Base-by-base conservation (phyloP, 2,329 filamentous ascomycete genomes). In the Beauveria sp. region DNA sequence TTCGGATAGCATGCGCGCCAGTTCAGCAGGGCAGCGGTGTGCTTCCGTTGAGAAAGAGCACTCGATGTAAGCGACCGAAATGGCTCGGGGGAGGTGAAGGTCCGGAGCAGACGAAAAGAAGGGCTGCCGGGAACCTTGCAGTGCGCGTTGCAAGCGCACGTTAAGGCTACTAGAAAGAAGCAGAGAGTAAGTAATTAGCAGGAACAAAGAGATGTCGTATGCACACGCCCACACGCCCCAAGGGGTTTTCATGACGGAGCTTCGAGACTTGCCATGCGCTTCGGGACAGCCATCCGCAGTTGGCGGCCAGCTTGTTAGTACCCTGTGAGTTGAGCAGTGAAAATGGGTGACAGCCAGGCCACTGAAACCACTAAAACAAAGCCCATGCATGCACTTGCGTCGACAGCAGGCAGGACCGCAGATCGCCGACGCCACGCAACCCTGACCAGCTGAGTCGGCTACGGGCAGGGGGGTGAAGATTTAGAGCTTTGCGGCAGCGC, bases 371-470 rank as follows among this genome's bases (percentile, higher is more conserved):
- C 42, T 38, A 57, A 57, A 57, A 47, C 18, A 57, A 38, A 38
- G 54, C 38, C 56, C 24, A 49, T 46, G 46, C 22, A 58, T 38
- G 22, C 34, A 38, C n/a, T 58, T 22, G 34, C 18, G 20, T 34
- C 49, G 58, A 22, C 43, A 28, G 34, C 20, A 61, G 51, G 43
- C 40, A 53, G 53, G 52, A 30, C 49, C 54, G 49, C 60, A 58
- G 60, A 58, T 58, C 53, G 42, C 53, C 54, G 49, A 53, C 60
- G 60, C 60, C 60, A 62, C 54, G 30, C 40, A 62, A 62, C 60
- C 60, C 60, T 62, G 60, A 57, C 60, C 60, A 62, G 60, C 60
- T 62, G 60, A 62, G 54, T 53, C 60, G 28, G 34, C 47, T 54
- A 10, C 10, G 9, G 45, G 20, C 24, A 34, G 58, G 58, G 50